Conservation (phyloP, 352 stramenopile genomes). For the Phytopythium oedochilum region DNA sequence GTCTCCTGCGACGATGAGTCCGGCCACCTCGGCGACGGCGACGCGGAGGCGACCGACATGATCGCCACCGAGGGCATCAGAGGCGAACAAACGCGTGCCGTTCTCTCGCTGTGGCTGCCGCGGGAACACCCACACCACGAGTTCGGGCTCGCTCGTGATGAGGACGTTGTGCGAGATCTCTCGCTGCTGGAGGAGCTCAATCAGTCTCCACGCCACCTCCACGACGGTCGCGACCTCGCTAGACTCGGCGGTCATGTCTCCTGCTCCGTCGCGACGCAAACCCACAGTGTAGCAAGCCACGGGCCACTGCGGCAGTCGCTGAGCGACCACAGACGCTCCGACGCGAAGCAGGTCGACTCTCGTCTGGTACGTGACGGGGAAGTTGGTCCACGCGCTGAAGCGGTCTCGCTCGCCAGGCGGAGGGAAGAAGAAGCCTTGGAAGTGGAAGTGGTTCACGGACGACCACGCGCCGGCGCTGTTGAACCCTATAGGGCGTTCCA, state of each 20-base stretch:
- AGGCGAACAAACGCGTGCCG: slow-evolving; percentile 10
- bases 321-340: slow-evolving; percentile 9
- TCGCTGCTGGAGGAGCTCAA: slow-evolving; percentile 31
- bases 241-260: neutral
- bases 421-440: slow-evolving; percentile 58
- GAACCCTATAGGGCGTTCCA: no score
- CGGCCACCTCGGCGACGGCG: slow-evolving; percentile 55
- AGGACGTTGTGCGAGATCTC: slow-evolving; percentile 58
- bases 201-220: slow-evolving; percentile 28
- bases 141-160: slow-evolving; percentile 9
- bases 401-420: slow-evolving; percentile 2
- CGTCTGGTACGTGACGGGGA: slow-evolving; percentile 36
- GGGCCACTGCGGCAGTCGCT: slow-evolving; percentile 35
- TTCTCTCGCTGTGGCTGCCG: slow-evolving; percentile 53
- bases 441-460: slow-evolving; percentile 74
- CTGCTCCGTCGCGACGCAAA: neutral
- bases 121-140: slow-evolving; percentile 48
- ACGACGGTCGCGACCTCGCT: slow-evolving; percentile 10
- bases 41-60: slow-evolving; percentile 28
- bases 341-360: slow-evolving; percentile 24
- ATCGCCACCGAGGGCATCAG: neutral
- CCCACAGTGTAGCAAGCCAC: slow-evolving; percentile 41
- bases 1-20: slow-evolving; percentile 43
- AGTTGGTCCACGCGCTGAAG: slow-evolving; percentile 9
- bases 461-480: slow-evolving; percentile 75